Percentiles rank a stretch among this genome's conserved stretches.
Conservation (phyloP, 2,329 filamentous ascomycete species). For the Apiospora kogelbergensis region DNA sequence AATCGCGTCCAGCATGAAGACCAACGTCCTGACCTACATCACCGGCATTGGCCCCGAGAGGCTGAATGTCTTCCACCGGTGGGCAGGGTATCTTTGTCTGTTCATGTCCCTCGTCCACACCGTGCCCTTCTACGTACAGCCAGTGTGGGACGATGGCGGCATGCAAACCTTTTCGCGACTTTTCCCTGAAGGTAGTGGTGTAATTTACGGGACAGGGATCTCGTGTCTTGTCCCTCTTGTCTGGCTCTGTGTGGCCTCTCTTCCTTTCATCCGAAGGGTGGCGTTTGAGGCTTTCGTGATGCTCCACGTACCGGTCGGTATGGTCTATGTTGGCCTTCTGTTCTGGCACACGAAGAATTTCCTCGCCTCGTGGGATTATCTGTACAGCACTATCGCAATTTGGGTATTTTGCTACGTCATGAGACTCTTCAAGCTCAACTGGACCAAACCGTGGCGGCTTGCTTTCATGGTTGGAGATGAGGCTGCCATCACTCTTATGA, state of each 20-base stretch:
- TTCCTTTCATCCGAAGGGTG: conserved; percentile 72
- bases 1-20: conserved; percentile 84
- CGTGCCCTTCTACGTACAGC: conserved; percentile 86
- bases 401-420: conserved; percentile 74
- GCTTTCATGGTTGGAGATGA: conserved; percentile 89
- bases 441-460: conserved; percentile 75
- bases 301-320: conserved; percentile 78
- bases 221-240: conserved; percentile 78
- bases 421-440: conserved; percentile 85
- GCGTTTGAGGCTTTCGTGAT: conserved; percentile 86
- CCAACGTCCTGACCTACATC: conserved; percentile 78
- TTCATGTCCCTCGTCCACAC: conserved; percentile 82
- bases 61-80: conserved; percentile 89
- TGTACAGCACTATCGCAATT: conserved; percentile 78
- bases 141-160: conserved; percentile 79
- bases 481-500: conserved; percentile 83
- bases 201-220: conserved; percentile 83
- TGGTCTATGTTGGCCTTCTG: conserved; percentile 78
- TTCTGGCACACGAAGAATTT: conserved; percentile 98
- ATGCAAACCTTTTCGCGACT: conserved; percentile 68
- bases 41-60: conserved; percentile 92
- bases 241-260: conserved; percentile 82
- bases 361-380: conserved; percentile 84
- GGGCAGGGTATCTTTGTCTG: conserved; percentile 84
- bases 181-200: conserved; percentile 62